phyloP scores from a whole-genome alignment of 208 protist species.

The Leishmania braziliensis region DNA sequence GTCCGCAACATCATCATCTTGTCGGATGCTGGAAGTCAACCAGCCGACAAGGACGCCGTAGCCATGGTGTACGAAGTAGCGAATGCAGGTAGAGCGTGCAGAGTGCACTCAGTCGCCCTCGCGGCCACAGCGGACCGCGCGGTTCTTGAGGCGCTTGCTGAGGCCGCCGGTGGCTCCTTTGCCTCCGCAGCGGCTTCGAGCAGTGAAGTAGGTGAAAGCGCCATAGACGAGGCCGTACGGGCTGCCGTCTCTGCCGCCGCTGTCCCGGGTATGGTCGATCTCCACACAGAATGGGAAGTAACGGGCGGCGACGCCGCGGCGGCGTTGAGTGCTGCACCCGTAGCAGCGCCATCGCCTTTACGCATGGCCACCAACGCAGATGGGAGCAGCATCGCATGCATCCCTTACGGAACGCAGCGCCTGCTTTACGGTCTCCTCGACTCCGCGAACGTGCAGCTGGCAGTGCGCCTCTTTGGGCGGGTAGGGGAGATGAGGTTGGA shows the following conservation, averaged over 20 bases:
- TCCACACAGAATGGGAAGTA: conserved; percentile 32
- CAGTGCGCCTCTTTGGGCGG: conserved; percentile 45
- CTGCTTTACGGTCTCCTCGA: conserved; percentile 25
- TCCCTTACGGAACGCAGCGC: conserved; percentile 43
- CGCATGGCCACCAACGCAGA: conserved; percentile 15
- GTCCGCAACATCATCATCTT: conserved; percentile 74
- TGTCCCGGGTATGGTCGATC: conserved; percentile 62
- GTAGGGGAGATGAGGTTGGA: conserved; percentile 57
- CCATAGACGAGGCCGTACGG: conserved; percentile 35
- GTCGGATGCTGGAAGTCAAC: conserved; percentile 41
- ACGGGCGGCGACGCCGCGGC: neutral
- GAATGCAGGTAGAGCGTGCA: conserved; percentile 21
- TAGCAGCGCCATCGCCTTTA: conserved; percentile 3
- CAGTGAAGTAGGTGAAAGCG: neutral
- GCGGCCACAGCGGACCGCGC: conserved; percentile 32
- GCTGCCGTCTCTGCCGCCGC: conserved; percentile 33
- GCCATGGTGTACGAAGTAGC: conserved; percentile 39
- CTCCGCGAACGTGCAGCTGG: conserved; percentile 13
- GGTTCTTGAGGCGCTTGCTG: conserved; percentile 53
- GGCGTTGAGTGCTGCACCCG: neutral
- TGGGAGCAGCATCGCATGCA: conserved; percentile 20
- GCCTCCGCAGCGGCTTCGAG: conserved; percentile 11
- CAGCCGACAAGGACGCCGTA: conserved; percentile 15
- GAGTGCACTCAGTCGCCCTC: conserved; percentile 68
- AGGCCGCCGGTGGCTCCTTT: conserved; percentile 48